phyloP scores from a whole-genome alignment of 352 stramenopile genomes.

The Pythium periplocum region DNA sequence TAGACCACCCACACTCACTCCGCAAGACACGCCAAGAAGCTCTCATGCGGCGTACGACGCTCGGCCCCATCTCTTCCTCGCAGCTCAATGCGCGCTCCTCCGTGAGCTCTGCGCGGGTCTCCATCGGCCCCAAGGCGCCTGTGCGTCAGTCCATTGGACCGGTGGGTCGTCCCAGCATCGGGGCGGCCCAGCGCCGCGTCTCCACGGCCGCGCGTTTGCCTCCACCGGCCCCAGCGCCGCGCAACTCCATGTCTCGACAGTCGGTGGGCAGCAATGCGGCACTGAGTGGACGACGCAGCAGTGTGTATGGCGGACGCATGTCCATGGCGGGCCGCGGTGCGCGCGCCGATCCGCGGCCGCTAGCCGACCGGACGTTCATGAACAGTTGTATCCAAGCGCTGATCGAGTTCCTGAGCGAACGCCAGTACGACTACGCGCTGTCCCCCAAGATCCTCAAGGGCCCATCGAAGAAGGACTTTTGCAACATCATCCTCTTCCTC shows the following conservation, averaged over 20 bases:
- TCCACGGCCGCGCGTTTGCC: conserved; percentile 28
- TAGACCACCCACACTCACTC: no score
- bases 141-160: conserved; percentile 62
- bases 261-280: conserved; percentile 25
- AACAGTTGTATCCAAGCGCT: conserved; percentile 89
- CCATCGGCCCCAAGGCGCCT: conserved; percentile 42
- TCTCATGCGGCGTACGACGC: conserved; percentile 77
- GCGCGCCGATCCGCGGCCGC: conserved; percentile 75
- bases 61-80: conserved; percentile 79
- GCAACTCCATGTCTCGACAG: conserved; percentile 44
- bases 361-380: conserved; percentile 92
- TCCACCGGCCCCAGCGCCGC: conserved; percentile 19
- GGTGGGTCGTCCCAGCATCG: conserved; percentile 7
- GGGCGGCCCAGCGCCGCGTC: conserved; percentile 32
- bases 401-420: conserved; percentile 90
- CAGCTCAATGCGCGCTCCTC: conserved; percentile 67
- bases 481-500: conserved; percentile 96
- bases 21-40: no score
- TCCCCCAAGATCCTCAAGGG: conserved; percentile 87
- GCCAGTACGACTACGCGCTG: conserved; percentile 91
- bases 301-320: conserved; percentile 49
- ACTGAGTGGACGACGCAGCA: conserved; percentile 39
- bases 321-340: conserved; percentile 37
- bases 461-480: conserved; percentile 96
- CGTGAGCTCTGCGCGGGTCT: conserved; percentile 22